Evolutionary conservation across 2,329 filamentous ascomycete species (phyloP).

Genomic region (Fusarium compactum): DNA sequence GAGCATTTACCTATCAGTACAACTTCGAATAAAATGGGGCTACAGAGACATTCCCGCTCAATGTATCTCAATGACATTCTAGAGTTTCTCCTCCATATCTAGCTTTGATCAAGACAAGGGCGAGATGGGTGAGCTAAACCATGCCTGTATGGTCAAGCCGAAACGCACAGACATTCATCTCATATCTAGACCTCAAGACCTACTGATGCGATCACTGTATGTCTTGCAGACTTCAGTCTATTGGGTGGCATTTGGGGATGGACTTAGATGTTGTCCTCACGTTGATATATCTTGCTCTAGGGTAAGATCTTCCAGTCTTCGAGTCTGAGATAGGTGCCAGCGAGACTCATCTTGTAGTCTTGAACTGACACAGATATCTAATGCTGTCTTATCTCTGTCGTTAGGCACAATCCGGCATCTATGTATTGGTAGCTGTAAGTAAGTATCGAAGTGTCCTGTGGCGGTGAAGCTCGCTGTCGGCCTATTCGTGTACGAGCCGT

Average conservation of each 20-base stretch:
- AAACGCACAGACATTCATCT: fast-evolving
- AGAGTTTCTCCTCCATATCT: background rate
- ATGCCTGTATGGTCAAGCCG: background rate
- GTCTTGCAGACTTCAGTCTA: background rate
- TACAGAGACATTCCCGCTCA: background rate
- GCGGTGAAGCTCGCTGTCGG: background rate
- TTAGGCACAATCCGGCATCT: background rate
- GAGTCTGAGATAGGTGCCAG: background rate
- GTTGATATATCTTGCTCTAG: background rate
- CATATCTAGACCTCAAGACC: background rate
- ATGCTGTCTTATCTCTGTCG: background rate
- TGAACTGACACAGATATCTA: background rate
- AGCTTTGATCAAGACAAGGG: background rate
- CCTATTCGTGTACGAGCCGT: background rate
- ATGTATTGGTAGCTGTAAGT: background rate
- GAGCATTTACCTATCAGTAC: background rate
- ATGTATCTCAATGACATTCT: background rate
- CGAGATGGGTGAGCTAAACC: fast-evolving
- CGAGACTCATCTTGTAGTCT: background rate
- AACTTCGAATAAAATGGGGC: background rate
- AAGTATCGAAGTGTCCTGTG: background rate
- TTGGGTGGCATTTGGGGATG: background rate
- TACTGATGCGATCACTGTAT: background rate
- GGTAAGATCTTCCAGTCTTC: background rate
- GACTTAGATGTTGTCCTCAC: background rate